Evolutionary conservation across 2,329 filamentous ascomycete genomes (phyloP).

Genomic region (Drechslera avenae): DNA sequence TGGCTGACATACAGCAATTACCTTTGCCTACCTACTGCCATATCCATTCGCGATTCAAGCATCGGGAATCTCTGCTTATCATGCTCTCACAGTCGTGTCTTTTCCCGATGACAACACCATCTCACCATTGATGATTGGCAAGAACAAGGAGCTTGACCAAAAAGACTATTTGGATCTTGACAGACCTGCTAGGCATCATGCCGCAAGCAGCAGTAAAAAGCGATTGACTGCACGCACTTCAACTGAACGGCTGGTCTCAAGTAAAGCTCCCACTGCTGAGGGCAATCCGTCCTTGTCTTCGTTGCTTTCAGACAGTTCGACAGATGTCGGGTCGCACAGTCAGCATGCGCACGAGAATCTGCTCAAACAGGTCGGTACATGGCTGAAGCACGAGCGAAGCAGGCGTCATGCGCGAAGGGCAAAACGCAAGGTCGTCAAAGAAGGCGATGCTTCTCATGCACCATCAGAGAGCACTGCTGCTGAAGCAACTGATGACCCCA

Average conservation of each 20-base stretch:
- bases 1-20: neutral
- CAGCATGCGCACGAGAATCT: conserved; percentile 52
- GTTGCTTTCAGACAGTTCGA: conserved; percentile 37
- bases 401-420: conserved; percentile 65
- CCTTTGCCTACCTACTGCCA: neutral
- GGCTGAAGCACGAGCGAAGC: conserved; percentile 79
- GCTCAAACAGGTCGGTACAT: conserved; percentile 76
- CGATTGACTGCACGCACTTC: conserved; percentile 52
- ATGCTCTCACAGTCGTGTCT: conserved; percentile 49
- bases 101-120: conserved; percentile 53
- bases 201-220: conserved; percentile 49
- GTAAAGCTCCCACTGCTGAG: conserved; percentile 25
- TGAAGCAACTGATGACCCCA: conserved; percentile 12
- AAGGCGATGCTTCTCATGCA: conserved; percentile 18
- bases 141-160: conserved; percentile 53
- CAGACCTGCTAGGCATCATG: conserved; percentile 43
- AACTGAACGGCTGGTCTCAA: conserved; percentile 37
- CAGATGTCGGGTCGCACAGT: conserved; percentile 24
- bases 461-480: conserved; percentile 1
- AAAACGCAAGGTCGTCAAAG: conserved; percentile 57
- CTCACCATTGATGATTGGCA: conserved; percentile 54
- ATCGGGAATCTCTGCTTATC: conserved; percentile 31
- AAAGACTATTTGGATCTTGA: conserved; percentile 51
- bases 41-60: neutral
- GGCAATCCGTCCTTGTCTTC: conserved; percentile 41